Conservation (phyloP, 148 eudicot genomes). For the Pharnaceum exiguum region DNA sequence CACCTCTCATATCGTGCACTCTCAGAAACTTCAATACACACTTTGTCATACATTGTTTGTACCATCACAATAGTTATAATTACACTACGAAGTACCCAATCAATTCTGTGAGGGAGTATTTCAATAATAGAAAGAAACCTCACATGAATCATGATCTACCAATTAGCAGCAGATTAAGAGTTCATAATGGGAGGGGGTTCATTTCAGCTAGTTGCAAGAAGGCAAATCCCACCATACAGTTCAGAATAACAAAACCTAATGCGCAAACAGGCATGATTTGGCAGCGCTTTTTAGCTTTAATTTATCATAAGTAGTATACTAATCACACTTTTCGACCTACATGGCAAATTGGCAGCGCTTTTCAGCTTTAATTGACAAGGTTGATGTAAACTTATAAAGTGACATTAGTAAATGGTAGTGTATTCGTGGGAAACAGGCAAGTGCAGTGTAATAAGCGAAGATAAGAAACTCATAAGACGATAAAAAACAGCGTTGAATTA, state of each 20-base stretch:
- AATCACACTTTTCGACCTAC: neutral
- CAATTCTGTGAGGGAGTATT: too few relatives aligned
- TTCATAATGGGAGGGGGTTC: neutral
- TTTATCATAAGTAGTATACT: too few relatives aligned
- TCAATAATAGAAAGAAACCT: too few relatives aligned
- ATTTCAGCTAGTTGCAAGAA: slow-evolving; percentile 3
- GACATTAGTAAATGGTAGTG: neutral
- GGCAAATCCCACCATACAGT: too few relatives aligned
- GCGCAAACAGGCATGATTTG: neutral
- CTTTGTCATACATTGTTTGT: too few relatives aligned
- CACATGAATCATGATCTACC: neutral
- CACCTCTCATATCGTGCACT: too few relatives aligned
- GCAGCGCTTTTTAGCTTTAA: neutral
- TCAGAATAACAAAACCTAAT: neutral
- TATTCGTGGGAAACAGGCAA: slow-evolving; percentile 6
- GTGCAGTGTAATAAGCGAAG: neutral
- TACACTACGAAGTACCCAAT: too few relatives aligned
- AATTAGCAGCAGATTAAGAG: neutral
- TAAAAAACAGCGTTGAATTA: too few relatives aligned
- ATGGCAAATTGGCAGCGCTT: neutral
- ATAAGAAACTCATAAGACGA: too few relatives aligned
- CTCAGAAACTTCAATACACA: too few relatives aligned
- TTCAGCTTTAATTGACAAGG: slow-evolving; percentile 2
- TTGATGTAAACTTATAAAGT: neutral
- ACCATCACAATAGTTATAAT: too few relatives aligned